A percentile compares a stretch with the other conserved stretches of the same genome.
Evolutionary conservation across 179 eudicot genomes (phyloP).

Genomic region (Camellia oleifera): DNA sequence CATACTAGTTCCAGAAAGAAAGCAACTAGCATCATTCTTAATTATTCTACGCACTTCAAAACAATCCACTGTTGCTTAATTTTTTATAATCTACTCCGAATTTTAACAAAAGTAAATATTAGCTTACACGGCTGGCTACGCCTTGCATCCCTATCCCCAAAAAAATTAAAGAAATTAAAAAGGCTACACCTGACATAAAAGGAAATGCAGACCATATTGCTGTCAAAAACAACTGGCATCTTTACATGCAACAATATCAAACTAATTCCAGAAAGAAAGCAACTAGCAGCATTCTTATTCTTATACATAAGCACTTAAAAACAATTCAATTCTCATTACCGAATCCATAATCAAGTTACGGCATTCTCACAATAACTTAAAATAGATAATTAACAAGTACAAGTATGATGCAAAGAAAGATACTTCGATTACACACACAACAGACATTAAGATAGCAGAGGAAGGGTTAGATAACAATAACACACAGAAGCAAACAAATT

Average conservation of each 20-base stretch:
- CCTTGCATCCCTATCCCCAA: too few species aligned
- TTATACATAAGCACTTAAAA: not conserved
- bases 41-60: not conserved
- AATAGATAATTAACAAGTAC: not conserved
- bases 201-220: too few species aligned
- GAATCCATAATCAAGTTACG: not conserved
- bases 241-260: not conserved
- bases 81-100: too few species aligned
- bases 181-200: too few species aligned
- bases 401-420: not conserved
- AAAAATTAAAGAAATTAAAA: too few species aligned
- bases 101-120: too few species aligned
- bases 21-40: not conserved
- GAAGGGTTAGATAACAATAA: not conserved
- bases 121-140: too few species aligned
- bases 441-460: too few species aligned
- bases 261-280: not conserved
- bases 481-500: not conserved
- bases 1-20: not conserved
- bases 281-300: not conserved
- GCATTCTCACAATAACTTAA: not conserved
- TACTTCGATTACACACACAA: not conserved
- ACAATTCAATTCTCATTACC: not conserved
- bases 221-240: too few species aligned
- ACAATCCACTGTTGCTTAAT: not conserved